Evolutionary conservation across 2,329 filamentous ascomycete species (phyloP).

Genomic region (Aspergillus fructus): DNA sequence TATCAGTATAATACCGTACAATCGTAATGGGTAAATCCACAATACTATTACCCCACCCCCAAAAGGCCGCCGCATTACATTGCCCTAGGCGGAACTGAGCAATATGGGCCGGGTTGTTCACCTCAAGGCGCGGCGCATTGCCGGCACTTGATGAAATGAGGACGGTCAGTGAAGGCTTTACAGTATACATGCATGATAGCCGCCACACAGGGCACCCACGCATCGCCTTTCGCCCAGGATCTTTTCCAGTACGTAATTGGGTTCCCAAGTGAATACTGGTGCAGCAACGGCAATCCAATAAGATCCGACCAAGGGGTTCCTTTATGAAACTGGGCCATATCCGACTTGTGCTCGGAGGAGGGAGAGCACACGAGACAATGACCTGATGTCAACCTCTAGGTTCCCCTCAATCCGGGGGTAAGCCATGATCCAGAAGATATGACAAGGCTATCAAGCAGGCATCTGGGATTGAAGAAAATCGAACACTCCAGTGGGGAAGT

Average conservation of each 20-base stretch:
- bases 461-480: slow-evolving; percentile 44
- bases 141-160: not conserved
- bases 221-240: not conserved
- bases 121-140: too few species aligned
- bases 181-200: not conserved
- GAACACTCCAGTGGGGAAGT: slow-evolving; percentile 43
- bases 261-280: too few species aligned
- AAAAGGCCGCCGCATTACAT: not conserved
- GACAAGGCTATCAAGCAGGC: slow-evolving; percentile 31
- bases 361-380: too few species aligned
- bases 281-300: not conserved
- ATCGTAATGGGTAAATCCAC: not conserved
- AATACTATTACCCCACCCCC: not conserved
- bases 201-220: not conserved
- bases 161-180: not conserved
- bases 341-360: too few species aligned
- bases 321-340: too few species aligned
- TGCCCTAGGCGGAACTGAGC: not conserved
- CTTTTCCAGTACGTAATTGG: not conserved
- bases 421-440: not conserved
- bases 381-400: not conserved
- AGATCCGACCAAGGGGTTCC: too few species aligned
- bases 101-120: not conserved
- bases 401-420: not conserved
- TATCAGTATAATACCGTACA: not conserved